Conservation (phyloP, 179 eudicot species). For the Silene noctiflora region DNA sequence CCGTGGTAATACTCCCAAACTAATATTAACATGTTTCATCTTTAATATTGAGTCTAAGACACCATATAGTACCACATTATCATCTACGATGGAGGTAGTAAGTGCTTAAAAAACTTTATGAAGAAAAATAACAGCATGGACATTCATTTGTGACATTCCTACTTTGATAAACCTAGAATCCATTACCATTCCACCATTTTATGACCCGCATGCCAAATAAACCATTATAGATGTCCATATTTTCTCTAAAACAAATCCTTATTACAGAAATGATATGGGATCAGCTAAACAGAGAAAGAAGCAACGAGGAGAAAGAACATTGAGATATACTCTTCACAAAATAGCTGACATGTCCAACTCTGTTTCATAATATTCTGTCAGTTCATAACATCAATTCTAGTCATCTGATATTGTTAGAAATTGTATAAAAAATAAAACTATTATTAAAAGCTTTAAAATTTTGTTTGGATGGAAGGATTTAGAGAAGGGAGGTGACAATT, state of each 20-base stretch:
- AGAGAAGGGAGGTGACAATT: no score
- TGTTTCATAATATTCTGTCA: neutral
- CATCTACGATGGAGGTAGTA: no score
- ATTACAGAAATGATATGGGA: neutral
- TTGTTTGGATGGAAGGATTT: no score
- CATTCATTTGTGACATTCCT: no score
- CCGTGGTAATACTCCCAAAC: no score
- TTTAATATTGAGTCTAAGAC: no score
- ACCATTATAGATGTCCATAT: neutral
- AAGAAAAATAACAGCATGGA: no score
- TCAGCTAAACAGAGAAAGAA: neutral
- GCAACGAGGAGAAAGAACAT: neutral
- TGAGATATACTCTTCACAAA: neutral
- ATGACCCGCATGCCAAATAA: neutral
- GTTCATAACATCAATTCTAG: neutral
- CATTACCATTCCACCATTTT: neutral
- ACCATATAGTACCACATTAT: no score
- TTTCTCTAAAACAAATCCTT: neutral
- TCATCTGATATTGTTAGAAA: neutral
- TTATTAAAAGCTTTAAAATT: neutral
- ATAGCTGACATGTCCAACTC: conserved; percentile 12
- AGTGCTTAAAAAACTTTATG: no score
- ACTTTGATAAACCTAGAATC: neutral
- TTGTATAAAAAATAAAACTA: neutral
- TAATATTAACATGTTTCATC: no score